Evolutionary conservation across 768 basidiomycete species (phyloP), one percentile per base, ranked within the genome.

Genomic region (Podaxis sp.): DNA sequence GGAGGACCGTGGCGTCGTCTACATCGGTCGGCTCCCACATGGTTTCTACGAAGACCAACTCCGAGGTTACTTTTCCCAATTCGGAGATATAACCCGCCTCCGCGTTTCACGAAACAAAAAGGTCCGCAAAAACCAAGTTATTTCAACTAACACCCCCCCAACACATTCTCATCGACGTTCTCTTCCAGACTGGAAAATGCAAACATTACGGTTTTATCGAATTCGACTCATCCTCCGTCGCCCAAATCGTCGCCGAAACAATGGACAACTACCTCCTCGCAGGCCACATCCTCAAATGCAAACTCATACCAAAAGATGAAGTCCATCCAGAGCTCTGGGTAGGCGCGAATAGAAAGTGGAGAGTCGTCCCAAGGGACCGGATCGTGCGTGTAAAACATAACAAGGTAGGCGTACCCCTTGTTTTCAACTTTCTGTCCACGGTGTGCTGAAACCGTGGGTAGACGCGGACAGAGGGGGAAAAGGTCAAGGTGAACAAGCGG

Each of bases 151-250:
- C 26, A 28, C 6, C 36, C 28, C 28, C 22, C 6, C 17, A 39
- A 22, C 15, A 22, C 17, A 51, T 7, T 53, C 48, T 39, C 59
- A 24, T 60, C 3, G 17, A 52, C 57, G 30, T 49, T 40, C 61
- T 66, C 46, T 58, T 19, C 1, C 66, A 98, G 96, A 96, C 95
- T 13, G 97, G 97, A 59, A 84, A 84, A 65, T 96, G 96, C 52
- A 99, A 98, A 76, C 96, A 98, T 75, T 99, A 96, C 75, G 96
- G 87, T 2, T 99, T 96, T 80, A 81, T 99, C 70, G 96, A 99
- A 75, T 97, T 99, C 73, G 86, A 88, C 59, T 95, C 93, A 48
- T 83, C 86, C 19, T 82, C 89, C 0, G 95, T 99, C 33, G 96
- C 97, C 0, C 79, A 95, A 71, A 98, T 99, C 65, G 97, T 97